Percentiles rank a stretch among this genome's conserved stretches.
These are phyloP conservation scores for Isoetes taiwanensis DNA, from an alignment of 75 land plant species.

Conservation along the genomic window DNA sequence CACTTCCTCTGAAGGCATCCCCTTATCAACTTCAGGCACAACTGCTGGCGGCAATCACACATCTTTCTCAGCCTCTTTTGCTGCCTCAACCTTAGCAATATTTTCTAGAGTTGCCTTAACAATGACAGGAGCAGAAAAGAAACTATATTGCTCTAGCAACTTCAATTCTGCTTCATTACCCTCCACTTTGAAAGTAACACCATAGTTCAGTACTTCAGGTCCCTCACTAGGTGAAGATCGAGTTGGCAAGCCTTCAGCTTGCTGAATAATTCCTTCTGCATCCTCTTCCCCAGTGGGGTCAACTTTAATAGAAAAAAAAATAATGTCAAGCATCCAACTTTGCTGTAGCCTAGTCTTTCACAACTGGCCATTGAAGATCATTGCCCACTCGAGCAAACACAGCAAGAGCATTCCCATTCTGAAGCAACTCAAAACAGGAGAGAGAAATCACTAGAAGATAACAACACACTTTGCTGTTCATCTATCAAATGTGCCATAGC, in stretches of 20 bases:
- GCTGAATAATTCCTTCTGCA: too few species aligned
- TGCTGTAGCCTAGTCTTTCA: conserved; percentile 56
- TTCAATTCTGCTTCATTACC: conserved; percentile 28
- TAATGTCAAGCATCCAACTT: conserved; percentile 56
- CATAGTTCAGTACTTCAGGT: conserved; percentile 51
- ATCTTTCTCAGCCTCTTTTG: background rate
- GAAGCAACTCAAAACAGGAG: conserved; percentile 30
- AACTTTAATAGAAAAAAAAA: conserved; percentile 51
- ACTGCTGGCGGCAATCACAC: background rate
- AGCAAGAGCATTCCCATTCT: conserved; percentile 33
- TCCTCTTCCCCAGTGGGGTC: too few species aligned
- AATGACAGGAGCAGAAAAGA: conserved; percentile 42
- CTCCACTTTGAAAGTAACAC: conserved; percentile 40
- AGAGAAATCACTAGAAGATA: conserved; percentile 50
- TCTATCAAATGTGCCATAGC: conserved; percentile 55
- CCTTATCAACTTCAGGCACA: too few species aligned
- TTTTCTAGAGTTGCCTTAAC: conserved; percentile 5
- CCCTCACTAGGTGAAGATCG: too few species aligned
- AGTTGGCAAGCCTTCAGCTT: too few species aligned
- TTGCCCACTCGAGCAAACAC: conserved; percentile 43
- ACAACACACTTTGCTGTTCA: conserved; percentile 36
- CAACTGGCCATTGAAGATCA: conserved; percentile 68
- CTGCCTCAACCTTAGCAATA: too few species aligned
- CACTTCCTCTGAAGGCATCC: conserved; percentile 24
- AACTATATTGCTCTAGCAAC: conserved; percentile 30